A percentile compares a stretch with the other conserved stretches of the same genome.
Evolutionary conservation across 2,329 filamentous ascomycete species (phyloP).

Genomic region (Coccinonectria pachysandricola): DNA sequence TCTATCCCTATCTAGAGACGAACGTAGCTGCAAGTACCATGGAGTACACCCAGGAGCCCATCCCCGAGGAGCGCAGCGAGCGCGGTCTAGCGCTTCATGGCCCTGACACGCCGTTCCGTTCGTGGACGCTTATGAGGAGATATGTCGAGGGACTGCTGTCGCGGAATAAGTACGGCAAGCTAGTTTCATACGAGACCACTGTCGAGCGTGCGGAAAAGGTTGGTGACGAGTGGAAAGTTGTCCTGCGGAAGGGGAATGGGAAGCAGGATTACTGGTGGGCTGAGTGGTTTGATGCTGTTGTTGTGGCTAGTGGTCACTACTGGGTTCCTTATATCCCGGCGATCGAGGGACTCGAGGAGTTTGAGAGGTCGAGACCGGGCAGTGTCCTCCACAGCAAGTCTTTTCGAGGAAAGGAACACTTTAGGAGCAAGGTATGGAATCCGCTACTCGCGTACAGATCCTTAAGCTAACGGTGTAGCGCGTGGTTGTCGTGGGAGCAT

Average conservation of each 20-base stretch:
- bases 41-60: constrained; percentile 48
- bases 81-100: constrained; percentile 35
- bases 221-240: constrained; percentile 40
- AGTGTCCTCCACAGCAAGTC: constrained; percentile 46
- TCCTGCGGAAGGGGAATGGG: constrained; percentile 29
- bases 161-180: constrained; percentile 41
- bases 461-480: no score
- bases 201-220: constrained; percentile 48
- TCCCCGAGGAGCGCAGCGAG: constrained; percentile 29
- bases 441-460: no score
- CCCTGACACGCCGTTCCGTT: constrained; percentile 48
- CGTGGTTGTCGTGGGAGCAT: constrained; percentile 53
- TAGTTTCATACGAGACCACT: constrained; percentile 46
- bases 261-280: constrained; percentile 49
- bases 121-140: constrained; percentile 44
- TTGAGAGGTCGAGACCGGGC: constrained; percentile 34
- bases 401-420: constrained; percentile 36
- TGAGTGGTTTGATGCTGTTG: constrained; percentile 51
- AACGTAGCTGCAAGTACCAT: constrained; percentile 51
- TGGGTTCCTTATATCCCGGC: constrained; percentile 45
- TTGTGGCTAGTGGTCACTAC: constrained; percentile 52
- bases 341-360: constrained; percentile 37
- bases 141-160: constrained; percentile 44
- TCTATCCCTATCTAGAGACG: constrained; percentile 55
- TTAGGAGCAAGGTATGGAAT: constrained; percentile 33